A percentile compares a stretch with the other conserved stretches of the same genome.
phyloP scores from a whole-genome alignment of 257 asterid genomes.

The Solanum chaucha region DNA sequence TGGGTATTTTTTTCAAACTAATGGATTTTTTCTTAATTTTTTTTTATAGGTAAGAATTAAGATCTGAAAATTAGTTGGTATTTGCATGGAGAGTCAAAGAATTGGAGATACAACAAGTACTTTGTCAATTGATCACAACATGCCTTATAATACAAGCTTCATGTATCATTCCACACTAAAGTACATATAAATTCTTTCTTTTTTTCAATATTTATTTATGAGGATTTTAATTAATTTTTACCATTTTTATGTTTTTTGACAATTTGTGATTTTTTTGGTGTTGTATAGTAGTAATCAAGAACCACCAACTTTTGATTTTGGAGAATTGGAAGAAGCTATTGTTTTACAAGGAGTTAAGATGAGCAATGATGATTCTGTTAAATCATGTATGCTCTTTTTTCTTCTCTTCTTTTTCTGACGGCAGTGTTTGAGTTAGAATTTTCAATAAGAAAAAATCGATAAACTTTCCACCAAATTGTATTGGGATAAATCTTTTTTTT shows the following conservation, averaged over 20 bases:
- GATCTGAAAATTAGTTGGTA: constrained; percentile 14
- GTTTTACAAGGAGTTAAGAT: constrained; percentile 52
- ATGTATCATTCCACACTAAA: constrained; percentile 23
- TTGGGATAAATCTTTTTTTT: neutral
- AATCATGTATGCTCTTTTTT: constrained; percentile 47
- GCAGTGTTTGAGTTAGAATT: neutral
- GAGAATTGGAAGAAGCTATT: constrained; percentile 87
- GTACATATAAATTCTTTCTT: neutral
- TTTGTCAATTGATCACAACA: constrained; percentile 27
- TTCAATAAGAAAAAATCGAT: neutral
- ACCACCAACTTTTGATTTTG: constrained; percentile 65
- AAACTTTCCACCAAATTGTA: neutral
- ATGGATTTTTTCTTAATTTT: neutral
- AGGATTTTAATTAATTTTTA: neutral
- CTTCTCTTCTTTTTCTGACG: constrained; percentile 7
- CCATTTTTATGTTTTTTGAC: neutral
- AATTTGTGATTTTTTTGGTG: neutral
- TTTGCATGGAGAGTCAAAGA: constrained; percentile 81
- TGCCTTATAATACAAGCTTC: constrained; percentile 42
- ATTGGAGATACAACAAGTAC: constrained; percentile 34
- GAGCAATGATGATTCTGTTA: constrained; percentile 49
- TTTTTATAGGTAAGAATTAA: neutral
- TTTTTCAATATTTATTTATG: neutral
- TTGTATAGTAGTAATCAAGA: constrained; percentile 40
- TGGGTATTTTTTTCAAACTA: neutral